These are phyloP conservation scores for Apophysomyces ossiformis DNA, from an alignment of 371 early-diverging fungal genomes.

Conservation along the genomic window DNA sequence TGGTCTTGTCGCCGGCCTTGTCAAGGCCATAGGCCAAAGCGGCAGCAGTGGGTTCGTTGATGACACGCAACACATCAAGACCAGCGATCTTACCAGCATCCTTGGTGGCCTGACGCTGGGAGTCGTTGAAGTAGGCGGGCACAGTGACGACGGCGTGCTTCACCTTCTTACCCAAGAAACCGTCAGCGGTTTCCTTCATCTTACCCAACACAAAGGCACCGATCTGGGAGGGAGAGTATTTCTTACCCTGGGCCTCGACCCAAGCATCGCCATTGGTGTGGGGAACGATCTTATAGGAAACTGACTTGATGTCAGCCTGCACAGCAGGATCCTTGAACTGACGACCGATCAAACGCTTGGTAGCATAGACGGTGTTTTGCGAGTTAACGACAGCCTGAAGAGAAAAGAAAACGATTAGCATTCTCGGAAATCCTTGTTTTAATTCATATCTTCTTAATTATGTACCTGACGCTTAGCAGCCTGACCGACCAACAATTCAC, in stretches of 20 bases:
- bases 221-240: slow-evolving; percentile 95
- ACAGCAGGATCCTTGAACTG: slow-evolving; percentile 85
- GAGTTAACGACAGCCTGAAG: slow-evolving; percentile 88
- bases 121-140: slow-evolving; percentile 92
- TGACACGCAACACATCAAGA: slow-evolving; percentile 95
- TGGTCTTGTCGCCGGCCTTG: slow-evolving; percentile 87
- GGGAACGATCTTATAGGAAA: slow-evolving; percentile 88
- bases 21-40: slow-evolving; percentile 99
- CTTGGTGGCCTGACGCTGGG: slow-evolving; percentile 99
- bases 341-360: slow-evolving; percentile 97
- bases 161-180: slow-evolving; percentile 83
- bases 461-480: slow-evolving; percentile 93
- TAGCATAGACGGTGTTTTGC: slow-evolving; percentile 90
- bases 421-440: not conserved
- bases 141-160: slow-evolving; percentile 93
- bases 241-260: slow-evolving; percentile 89
- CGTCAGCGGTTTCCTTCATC: slow-evolving; percentile 92
- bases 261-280: slow-evolving; percentile 95
- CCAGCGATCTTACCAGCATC: slow-evolving; percentile 98
- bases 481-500: slow-evolving; percentile 94
- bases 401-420: not conserved
- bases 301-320: slow-evolving; percentile 84
- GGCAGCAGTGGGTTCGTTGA: slow-evolving; percentile 99
- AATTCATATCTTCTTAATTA: not conserved
- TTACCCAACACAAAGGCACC: slow-evolving; percentile 92